Evolutionary conservation across 2,329 filamentous ascomycete genomes (phyloP).

Genomic region (Paracoccidioides lutzii): DNA sequence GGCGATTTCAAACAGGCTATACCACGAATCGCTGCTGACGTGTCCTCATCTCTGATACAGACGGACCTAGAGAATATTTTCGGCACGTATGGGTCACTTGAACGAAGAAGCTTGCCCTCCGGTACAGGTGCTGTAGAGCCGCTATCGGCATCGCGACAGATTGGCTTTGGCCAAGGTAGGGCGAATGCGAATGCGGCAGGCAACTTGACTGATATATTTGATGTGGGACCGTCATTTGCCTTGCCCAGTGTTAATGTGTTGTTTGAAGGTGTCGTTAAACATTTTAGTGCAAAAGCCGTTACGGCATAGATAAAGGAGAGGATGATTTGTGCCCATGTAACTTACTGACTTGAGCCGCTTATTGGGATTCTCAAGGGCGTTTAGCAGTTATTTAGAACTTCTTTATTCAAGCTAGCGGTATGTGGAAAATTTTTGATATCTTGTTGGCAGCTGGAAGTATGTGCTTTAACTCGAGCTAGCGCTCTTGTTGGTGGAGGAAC

Average conservation of each 20-base stretch:
- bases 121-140: background rate
- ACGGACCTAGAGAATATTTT: slow-evolving; percentile 26
- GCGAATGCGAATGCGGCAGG: background rate
- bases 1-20: slow-evolving; percentile 16
- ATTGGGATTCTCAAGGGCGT: background rate
- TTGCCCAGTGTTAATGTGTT: slow-evolving; percentile 26
- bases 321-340: background rate
- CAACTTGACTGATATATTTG: slow-evolving; percentile 25
- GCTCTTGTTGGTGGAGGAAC: background rate
- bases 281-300: slow-evolving; percentile 12
- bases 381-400: background rate
- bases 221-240: slow-evolving; percentile 26
- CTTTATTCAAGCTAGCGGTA: background rate
- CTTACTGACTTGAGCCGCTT: background rate
- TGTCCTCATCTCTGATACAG: slow-evolving; percentile 16
- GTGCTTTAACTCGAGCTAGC: background rate
- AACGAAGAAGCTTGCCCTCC: background rate
- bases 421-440: background rate
- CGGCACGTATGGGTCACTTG: slow-evolving; percentile 8
- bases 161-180: slow-evolving; percentile 2
- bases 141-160: background rate
- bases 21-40: slow-evolving; percentile 11
- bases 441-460: background rate
- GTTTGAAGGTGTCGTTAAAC: slow-evolving; percentile 28
- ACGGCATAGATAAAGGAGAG: background rate